phyloP scores from a whole-genome alignment of 306 rosid species.

The Vicia villosa region DNA sequence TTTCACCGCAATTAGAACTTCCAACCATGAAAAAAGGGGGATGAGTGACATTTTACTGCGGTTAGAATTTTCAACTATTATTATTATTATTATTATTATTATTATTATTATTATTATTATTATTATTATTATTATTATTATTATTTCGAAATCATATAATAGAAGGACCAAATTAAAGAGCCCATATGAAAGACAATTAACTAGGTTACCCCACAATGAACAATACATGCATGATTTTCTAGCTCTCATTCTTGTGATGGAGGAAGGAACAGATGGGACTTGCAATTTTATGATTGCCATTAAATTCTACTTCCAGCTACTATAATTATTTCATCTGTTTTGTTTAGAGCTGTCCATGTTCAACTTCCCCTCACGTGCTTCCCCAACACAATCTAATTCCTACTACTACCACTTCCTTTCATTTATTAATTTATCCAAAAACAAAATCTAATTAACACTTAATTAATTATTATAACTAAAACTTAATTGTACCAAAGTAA shows the following conservation, averaged over 20 bases:
- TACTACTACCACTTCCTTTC: not conserved
- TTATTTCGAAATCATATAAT: not conserved
- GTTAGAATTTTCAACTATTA: no score
- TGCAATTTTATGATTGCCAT: constrained; percentile 42
- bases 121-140: constrained; percentile 1
- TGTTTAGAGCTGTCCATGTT: constrained; percentile 45
- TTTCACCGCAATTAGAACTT: no score
- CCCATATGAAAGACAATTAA: constrained; percentile 51
- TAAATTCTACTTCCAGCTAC: constrained; percentile 44
- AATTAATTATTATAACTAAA: not conserved
- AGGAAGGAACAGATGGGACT: constrained; percentile 55
- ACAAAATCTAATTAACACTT: not conserved
- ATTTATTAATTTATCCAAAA: constrained; percentile 12
- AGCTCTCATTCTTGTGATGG: constrained; percentile 50
- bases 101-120: no score
- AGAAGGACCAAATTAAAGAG: not conserved
- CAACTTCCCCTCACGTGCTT: constrained; percentile 50
- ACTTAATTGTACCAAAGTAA: not conserved
- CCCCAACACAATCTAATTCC: constrained; percentile 21
- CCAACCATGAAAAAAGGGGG: no score
- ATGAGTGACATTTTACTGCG: no score
- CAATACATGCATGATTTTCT: constrained; percentile 35
- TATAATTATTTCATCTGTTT: constrained; percentile 23
- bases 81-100: no score
- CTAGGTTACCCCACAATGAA: constrained; percentile 42